Base-by-base conservation (phyloP, 2,329 filamentous ascomycete genomes). In the Alternaria longipes region DNA sequence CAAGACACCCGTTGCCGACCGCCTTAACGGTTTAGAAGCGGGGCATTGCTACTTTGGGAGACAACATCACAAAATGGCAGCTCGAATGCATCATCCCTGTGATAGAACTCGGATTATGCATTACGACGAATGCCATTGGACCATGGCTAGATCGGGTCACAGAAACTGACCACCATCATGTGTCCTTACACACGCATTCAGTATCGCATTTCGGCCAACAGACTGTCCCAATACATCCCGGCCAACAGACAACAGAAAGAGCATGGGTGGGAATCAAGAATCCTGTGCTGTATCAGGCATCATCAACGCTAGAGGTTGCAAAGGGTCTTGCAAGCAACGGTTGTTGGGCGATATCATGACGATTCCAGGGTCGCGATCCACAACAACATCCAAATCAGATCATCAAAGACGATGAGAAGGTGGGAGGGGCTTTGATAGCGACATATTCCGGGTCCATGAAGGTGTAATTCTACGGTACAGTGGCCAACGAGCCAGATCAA, bases 1-100 rank as follows among this genome's bases (percentile, higher is more conserved):
- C 42, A 42, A 58, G 52, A 47, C 45, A 30, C 46, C 54, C 62
- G 54, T 30, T 41, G 38, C 54, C 42, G 42, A 24, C 24, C 40
- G 34, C 22, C 24, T 26, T 26, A 18, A 38, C 1, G 22, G 32
- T 30, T 30, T 30, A 5, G 28, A 30, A 30, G 28, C 32, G 46
- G 46, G 32, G 32, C 30, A 50, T n/a, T n/a, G 6, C 30, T 20
- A 1, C 20, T 49, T 49, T 3, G 9, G 30, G 46, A 36, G 22
- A 20, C 2, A 16, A 8, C 46, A n/a, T 18, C 46, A 24, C 34
- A 24, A 5, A 24, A 5, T 11, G 32, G 30, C 20, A 20, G 16
- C 7, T 49, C 22, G 30, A 1, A 24, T n/a, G 30, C 11, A 9
- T n/a, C 18, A 6, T 34, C 8, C n/a, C 9, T 8, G 46, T 11